Percentiles rank a stretch among this genome's conserved stretches.
phyloP scores from a whole-genome alignment of 2,329 filamentous ascomycete species.

The Colletotrichum australisinense region DNA sequence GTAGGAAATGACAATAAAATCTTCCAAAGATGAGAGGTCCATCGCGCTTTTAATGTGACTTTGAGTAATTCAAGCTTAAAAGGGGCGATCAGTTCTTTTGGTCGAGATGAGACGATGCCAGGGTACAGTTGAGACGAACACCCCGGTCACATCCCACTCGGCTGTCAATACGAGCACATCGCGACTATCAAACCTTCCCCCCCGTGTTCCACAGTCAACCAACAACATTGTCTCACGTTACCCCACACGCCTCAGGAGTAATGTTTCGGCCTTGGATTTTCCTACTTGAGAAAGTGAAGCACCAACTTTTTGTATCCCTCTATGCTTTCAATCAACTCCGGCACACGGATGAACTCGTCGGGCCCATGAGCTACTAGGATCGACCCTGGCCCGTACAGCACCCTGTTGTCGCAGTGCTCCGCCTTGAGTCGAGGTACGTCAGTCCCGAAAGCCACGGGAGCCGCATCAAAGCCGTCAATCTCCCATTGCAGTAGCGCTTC shows the following conservation, averaged over 20 bases:
- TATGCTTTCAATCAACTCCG: slow-evolving; percentile 51
- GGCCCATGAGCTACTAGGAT: slow-evolving; percentile 52
- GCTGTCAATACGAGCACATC: background rate
- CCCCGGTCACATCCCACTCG: background rate
- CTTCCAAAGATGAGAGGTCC: background rate
- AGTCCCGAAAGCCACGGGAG: slow-evolving; percentile 52
- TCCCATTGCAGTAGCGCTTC: slow-evolving; percentile 52
- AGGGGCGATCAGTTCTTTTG: background rate
- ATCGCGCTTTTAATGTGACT: background rate
- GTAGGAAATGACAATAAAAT: background rate
- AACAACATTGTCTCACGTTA: background rate
- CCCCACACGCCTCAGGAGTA: background rate
- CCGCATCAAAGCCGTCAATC: slow-evolving; percentile 49
- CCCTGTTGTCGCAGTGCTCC: slow-evolving; percentile 45
- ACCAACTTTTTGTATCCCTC: slow-evolving; percentile 48
- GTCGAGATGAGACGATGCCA: slow-evolving; percentile 15
- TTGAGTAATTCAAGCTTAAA: slow-evolving; percentile 5
- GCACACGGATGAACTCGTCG: slow-evolving; percentile 48
- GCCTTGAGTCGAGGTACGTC: slow-evolving; percentile 49
- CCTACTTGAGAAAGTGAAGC: slow-evolving; percentile 31
- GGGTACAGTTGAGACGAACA: slow-evolving; percentile 25
- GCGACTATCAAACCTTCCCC: slow-evolving; percentile 1
- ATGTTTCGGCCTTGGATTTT: background rate
- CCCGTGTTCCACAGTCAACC: background rate
- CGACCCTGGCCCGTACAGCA: slow-evolving; percentile 52